Percentiles rank a stretch among this genome's conserved stretches.
Evolutionary conservation across 2,329 filamentous ascomycete species (phyloP).

Genomic region (Podosphaera fusca): DNA sequence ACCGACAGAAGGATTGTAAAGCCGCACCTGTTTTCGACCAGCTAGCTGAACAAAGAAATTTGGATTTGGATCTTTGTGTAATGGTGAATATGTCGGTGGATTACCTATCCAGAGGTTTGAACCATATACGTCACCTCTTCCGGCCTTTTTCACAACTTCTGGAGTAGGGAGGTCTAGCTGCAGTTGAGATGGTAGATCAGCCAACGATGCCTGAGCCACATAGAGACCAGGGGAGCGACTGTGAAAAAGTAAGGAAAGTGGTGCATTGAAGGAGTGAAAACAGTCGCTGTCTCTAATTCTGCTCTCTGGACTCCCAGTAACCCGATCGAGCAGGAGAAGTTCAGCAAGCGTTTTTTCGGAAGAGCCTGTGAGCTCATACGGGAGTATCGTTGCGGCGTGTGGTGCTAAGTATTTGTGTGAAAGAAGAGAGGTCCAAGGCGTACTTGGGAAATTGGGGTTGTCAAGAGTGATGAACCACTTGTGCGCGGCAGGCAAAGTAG

Average conservation of each 20-base stretch:
- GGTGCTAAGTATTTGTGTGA: constrained; percentile 12
- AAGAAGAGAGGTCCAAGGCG: not conserved
- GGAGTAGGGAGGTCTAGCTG: constrained; percentile 46
- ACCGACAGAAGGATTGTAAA: constrained; percentile 44
- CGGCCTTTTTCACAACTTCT: constrained; percentile 33
- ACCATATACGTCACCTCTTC: constrained; percentile 66
- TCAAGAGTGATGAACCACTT: constrained; percentile 31
- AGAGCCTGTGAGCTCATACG: constrained; percentile 27
- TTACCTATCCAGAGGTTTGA: constrained; percentile 75
- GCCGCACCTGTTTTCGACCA: constrained; percentile 46
- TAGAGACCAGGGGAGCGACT: constrained; percentile 29
- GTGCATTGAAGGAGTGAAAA: constrained; percentile 24
- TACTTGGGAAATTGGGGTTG: not conserved
- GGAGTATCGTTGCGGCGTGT: constrained; percentile 26
- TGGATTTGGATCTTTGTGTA: constrained; percentile 83
- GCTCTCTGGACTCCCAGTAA: constrained; percentile 1
- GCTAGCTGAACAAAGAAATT: constrained; percentile 76
- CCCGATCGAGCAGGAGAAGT: not conserved
- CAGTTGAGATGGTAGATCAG: constrained; percentile 39
- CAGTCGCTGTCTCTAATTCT: constrained; percentile 7
- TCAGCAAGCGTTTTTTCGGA: not conserved
- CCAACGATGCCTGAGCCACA: constrained; percentile 59
- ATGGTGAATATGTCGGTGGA: constrained; percentile 68
- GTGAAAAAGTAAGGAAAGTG: constrained; percentile 13
- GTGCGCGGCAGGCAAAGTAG: constrained; percentile 25